phyloP scores from a whole-genome alignment of 352 stramenopile genomes.

The Peronospora belbahrii region DNA sequence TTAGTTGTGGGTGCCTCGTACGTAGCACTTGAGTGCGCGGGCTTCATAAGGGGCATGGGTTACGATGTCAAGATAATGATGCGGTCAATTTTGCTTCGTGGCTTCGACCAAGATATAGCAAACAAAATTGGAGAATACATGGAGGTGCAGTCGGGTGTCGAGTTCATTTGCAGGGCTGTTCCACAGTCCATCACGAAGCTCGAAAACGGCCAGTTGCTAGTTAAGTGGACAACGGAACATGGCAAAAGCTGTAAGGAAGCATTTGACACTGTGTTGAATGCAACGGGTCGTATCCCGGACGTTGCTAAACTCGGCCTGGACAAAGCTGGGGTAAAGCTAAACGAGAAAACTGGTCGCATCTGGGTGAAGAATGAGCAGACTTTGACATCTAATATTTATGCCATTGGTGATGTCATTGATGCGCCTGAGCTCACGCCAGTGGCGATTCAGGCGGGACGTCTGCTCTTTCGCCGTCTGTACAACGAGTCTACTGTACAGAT shows the following conservation, averaged over 20 bases:
- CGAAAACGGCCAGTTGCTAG: conserved; percentile 67
- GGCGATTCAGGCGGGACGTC: conserved; percentile 91
- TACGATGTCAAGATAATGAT: conserved; percentile 96
- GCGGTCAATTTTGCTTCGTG: conserved; percentile 93
- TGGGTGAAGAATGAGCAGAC: conserved; percentile 89
- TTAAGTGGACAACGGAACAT: conserved; percentile 70
- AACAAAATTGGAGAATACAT: conserved; percentile 91
- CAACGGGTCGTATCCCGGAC: conserved; percentile 91
- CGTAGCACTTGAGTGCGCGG: conserved; percentile 96
- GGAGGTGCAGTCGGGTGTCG: conserved; percentile 83
- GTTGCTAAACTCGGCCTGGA: conserved; percentile 86
- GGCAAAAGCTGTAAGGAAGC: conserved; percentile 59
- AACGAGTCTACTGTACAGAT: conserved; percentile 71
- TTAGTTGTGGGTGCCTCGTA: conserved; percentile 96
- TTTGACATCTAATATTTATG: conserved; percentile 92
- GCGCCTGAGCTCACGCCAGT: conserved; percentile 96
- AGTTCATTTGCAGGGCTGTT: conserved; percentile 89
- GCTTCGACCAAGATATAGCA: conserved; percentile 97
- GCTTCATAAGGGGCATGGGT: conserved; percentile 93
- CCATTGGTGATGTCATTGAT: conserved; percentile 95
- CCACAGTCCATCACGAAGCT: conserved; percentile 90
- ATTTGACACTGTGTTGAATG: conserved; percentile 96
- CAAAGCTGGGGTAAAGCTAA: conserved; percentile 83
- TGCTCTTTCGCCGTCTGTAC: conserved; percentile 90
- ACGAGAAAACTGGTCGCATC: conserved; percentile 90